Base-by-base conservation (phyloP, 2,329 filamentous ascomycete genomes). In the Dissoconium aciculare region DNA sequence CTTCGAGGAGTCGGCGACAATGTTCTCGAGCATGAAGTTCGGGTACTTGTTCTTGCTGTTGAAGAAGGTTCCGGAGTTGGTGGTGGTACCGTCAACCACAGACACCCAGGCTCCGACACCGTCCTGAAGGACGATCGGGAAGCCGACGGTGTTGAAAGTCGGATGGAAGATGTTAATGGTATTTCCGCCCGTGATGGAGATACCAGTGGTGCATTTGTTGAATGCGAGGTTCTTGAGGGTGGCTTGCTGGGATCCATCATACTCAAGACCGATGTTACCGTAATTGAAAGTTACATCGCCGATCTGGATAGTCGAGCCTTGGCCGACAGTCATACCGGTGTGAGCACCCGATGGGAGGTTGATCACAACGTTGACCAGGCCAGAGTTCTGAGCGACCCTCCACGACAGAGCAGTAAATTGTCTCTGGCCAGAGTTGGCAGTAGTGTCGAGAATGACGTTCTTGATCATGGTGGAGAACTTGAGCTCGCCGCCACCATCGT, bases 201-300 rank as follows among this genome's bases (percentile, higher is more conserved):
- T 30, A 9, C 36, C 38, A 15, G 31, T 34, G 5, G 36, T 38
- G 16, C 36, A 38, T 14, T 28, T 41, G 4, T 26, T 39, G 15
- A 47, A 51, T 5, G 41, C 50, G 3, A 50, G 47, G 26, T 33
- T 35, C 11, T 29, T 31, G 11, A 41, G 25, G 4, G 60, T 62
- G 52, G 60, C 72, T 45, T 78, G 74, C 54, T 79, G 73, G 33
- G 66, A 72, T 16, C 28, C 33, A 11, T 71, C 55, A 44, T 66
- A 66, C 28, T 61, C 63, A 8, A 43, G 30, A 24, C 71, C 71
- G 30, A 70, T 63, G 8, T 59, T 56, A n/a, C 74, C 74, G 28
- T 72, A 71, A 27, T 64, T 66, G 52, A 76, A 74, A 27, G 56
- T 55, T 4, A 73, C 48, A 37, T 75, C 70, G 23, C 58, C 61